Percentiles rank a stretch among this genome's conserved stretches.
These are phyloP conservation scores for Cucurbitaria berberidis DNA, from an alignment of 2,329 filamentous ascomycete species.

Conservation along the genomic window DNA sequence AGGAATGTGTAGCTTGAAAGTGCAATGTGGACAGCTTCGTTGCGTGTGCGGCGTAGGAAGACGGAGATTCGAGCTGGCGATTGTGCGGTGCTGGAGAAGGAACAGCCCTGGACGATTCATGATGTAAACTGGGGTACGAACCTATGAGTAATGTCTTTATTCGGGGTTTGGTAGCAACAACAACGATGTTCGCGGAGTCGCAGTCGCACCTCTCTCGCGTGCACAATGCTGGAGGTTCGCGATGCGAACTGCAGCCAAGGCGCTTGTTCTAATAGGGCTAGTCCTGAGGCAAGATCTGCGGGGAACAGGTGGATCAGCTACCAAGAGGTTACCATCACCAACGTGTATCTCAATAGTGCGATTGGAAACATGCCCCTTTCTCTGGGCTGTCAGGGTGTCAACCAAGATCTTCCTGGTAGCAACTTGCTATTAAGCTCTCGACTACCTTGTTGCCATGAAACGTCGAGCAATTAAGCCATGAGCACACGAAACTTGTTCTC, in stretches of 20 bases:
- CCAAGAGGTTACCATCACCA: too few species aligned
- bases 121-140: constrained; percentile 22
- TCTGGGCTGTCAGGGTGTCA: too few species aligned
- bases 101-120: constrained; percentile 60
- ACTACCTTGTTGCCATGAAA: too few species aligned
- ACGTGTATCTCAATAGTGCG: too few species aligned
- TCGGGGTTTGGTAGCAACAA: constrained; percentile 3
- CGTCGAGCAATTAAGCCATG: too few species aligned
- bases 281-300: constrained; percentile 6
- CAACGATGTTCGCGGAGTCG: constrained; percentile 9
- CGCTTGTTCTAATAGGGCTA: constrained; percentile 13
- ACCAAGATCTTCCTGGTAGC: too few species aligned
- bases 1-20: not conserved
- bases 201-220: constrained; percentile 18
- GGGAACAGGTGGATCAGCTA: constrained; percentile 16
- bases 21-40: constrained; percentile 10
- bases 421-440: too few species aligned
- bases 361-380: too few species aligned
- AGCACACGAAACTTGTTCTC: too few species aligned
- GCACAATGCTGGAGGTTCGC: constrained; percentile 23
- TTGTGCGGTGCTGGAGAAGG: constrained; percentile 23
- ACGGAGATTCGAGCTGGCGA: constrained; percentile 21
- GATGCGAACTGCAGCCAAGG: constrained; percentile 18
- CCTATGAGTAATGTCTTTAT: constrained; percentile 10
- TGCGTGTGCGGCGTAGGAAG: constrained; percentile 13